phyloP scores from a whole-genome alignment of 164 flowering plant genomes.

The Akebia trifoliata region DNA sequence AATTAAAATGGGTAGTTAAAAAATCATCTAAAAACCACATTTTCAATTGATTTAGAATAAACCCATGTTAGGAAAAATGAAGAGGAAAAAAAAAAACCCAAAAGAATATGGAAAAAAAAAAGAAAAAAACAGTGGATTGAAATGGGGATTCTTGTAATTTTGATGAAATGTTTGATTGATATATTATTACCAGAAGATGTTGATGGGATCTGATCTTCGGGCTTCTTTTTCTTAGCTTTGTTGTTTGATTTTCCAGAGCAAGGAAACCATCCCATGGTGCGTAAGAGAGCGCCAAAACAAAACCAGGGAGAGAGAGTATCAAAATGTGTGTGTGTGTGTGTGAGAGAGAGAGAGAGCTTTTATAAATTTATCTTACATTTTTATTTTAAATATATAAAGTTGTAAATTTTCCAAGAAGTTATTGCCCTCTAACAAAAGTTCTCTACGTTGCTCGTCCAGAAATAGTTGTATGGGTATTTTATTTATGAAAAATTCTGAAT shows the following conservation, averaged over 20 bases:
- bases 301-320: not conserved
- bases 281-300: not conserved
- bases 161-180: not conserved
- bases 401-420: too few species aligned
- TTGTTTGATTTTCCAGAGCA: conserved; percentile 53
- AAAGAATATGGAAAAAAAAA: too few species aligned
- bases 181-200: conserved; percentile 28
- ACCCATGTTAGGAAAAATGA: conserved; percentile 3
- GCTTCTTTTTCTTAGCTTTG: conserved; percentile 29
- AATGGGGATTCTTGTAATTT: not conserved
- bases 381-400: too few species aligned
- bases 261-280: conserved; percentile 54
- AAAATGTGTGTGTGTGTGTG: too few species aligned
- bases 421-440: too few species aligned
- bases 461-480: too few species aligned
- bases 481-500: too few species aligned
- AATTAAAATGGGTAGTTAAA: not conserved
- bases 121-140: too few species aligned
- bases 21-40: not conserved
- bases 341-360: not conserved
- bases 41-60: not conserved
- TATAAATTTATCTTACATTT: too few species aligned
- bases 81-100: not conserved
- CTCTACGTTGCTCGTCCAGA: too few species aligned
- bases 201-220: conserved; percentile 46